These are phyloP conservation scores for Daldinia sp. DNA, from an alignment of 2,329 filamentous ascomycete species.

Conservation along the genomic window DNA sequence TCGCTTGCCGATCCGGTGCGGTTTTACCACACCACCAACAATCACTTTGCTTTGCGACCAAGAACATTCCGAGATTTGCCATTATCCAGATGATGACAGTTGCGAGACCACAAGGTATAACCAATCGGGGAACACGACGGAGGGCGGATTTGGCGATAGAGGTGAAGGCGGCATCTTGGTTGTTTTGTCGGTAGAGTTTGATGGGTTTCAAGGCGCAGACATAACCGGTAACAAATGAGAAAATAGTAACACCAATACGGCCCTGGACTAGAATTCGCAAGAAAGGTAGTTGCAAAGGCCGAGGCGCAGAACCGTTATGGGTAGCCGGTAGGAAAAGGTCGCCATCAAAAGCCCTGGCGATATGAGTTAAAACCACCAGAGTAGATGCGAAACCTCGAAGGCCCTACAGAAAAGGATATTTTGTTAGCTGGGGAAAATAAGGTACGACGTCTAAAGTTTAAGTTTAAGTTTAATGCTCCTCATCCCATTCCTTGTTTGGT, in stretches of 20 bases:
- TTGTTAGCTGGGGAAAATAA: constrained; percentile 11
- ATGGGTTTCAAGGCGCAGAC: constrained; percentile 70
- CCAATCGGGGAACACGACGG: constrained; percentile 64
- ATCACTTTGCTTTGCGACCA: constrained; percentile 63
- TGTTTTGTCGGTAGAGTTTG: constrained; percentile 61
- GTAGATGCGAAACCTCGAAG: constrained; percentile 64
- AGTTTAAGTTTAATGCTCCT: background rate
- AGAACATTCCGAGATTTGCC: constrained; percentile 64
- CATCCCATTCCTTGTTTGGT: background rate
- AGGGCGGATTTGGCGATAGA: constrained; percentile 66
- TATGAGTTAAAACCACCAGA: constrained; percentile 63
- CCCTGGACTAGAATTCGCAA: constrained; percentile 67
- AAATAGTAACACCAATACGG: constrained; percentile 71
- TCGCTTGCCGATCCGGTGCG: constrained; percentile 52
- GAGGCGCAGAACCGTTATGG: constrained; percentile 54
- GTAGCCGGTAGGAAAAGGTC: constrained; percentile 58
- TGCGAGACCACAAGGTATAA: constrained; percentile 64
- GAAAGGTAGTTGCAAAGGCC: constrained; percentile 65
- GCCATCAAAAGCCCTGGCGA: constrained; percentile 60
- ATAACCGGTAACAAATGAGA: constrained; percentile 71
- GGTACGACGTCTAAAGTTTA: background rate
- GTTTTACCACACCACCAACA: constrained; percentile 66
- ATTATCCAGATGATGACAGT: constrained; percentile 63
- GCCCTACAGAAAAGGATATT: constrained; percentile 51
- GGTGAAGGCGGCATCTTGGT: constrained; percentile 60